phyloP scores from a whole-genome alignment of 352 stramenopile species.

The Globisporangium rhizosaccharum region DNA sequence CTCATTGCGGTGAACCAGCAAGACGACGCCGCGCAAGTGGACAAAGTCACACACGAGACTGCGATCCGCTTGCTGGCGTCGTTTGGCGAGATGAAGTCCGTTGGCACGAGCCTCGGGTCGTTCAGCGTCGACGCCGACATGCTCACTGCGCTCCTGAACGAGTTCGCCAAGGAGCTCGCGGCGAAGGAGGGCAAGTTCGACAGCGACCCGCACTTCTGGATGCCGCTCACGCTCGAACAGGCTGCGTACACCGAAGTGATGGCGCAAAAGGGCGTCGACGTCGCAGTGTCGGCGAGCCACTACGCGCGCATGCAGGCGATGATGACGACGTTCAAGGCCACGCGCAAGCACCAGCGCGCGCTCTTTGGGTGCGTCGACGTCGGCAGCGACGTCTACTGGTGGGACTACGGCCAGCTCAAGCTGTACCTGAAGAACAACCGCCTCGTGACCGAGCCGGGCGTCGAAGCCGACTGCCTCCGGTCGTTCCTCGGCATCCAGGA shows the following conservation, averaged over 20 bases:
- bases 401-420: conserved; percentile 98
- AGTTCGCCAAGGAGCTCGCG: conserved; percentile 90
- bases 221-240: conserved; percentile 94
- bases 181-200: conserved; percentile 93
- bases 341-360: conserved; percentile 58
- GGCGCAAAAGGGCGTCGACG: conserved; percentile 89
- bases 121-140: conserved; percentile 95
- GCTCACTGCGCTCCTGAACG: conserved; percentile 86
- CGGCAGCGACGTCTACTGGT: conserved; percentile 96
- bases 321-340: conserved; percentile 79
- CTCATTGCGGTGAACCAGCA: conserved; percentile 95
- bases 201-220: conserved; percentile 98
- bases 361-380: conserved; percentile 97
- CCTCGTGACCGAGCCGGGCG: conserved; percentile 86
- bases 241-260: conserved; percentile 93
- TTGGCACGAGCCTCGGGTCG: conserved; percentile 94
- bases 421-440: conserved; percentile 97
- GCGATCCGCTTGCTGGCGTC: conserved; percentile 90
- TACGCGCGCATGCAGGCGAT: conserved; percentile 92
- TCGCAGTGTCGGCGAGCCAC: conserved; percentile 67
- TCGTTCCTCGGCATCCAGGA: conserved; percentile 79
- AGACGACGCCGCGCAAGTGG: conserved; percentile 91
- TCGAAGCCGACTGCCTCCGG: conserved; percentile 77
- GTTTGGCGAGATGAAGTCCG: conserved; percentile 92
- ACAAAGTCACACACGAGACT: conserved; percentile 97